These are phyloP conservation scores for Phylloporus arenicola DNA, from an alignment of 768 basidiomycete genomes.

Conservation along the genomic window DNA sequence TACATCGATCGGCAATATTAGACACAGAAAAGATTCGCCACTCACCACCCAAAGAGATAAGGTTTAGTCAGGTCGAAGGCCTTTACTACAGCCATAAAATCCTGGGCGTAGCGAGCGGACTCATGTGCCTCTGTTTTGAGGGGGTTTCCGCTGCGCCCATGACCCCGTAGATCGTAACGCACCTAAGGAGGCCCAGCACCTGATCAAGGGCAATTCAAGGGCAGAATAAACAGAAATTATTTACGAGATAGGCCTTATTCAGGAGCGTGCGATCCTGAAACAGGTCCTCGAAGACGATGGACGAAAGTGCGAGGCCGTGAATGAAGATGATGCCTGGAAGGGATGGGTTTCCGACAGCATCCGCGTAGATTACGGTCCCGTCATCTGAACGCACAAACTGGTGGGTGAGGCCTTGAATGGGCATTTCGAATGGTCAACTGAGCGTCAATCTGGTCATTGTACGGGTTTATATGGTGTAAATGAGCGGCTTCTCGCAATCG, in stretches of 20 bases:
- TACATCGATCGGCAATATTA: too few relatives aligned
- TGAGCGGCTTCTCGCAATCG: too few relatives aligned
- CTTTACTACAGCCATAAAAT: conserved; percentile 1
- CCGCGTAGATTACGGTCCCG: conserved; percentile 6
- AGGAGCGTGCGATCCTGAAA: conserved; percentile 5
- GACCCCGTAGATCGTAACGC: conserved; percentile 7
- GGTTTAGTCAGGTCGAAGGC: conserved; percentile 3
- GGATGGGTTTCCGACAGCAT: conserved; percentile 2
- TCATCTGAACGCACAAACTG: conserved; percentile 1
- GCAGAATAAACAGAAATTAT: not conserved
- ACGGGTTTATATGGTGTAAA: not conserved
- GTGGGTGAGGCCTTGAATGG: not conserved
- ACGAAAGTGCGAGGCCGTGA: conserved; percentile 4
- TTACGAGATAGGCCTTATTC: conserved; percentile 1
- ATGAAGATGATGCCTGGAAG: conserved; percentile 5
- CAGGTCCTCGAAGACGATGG: conserved; percentile 3
- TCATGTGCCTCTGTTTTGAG: conserved; percentile 1
- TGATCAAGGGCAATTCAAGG: not conserved
- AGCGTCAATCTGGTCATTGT: too few relatives aligned
- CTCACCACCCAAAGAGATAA: conserved; percentile 5
- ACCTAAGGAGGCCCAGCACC: not conserved
- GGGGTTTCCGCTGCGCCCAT: conserved; percentile 5
- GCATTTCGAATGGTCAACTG: not conserved
- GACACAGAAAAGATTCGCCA: not conserved
- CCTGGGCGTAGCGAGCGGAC: conserved; percentile 7